Evolutionary conservation across 805 yeast species (phyloP).

Genomic region (Candida silvatica): DNA sequence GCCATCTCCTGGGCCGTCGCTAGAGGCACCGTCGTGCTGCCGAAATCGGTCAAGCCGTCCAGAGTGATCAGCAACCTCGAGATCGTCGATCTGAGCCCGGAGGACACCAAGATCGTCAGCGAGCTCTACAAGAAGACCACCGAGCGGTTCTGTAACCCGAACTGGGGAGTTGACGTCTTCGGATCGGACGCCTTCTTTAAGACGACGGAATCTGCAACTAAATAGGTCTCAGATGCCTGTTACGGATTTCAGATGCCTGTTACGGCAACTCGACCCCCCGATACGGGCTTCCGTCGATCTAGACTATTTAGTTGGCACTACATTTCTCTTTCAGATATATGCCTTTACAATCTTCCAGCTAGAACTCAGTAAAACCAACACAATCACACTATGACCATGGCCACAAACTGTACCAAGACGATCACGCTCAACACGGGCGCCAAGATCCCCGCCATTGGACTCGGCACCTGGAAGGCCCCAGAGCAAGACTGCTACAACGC

Average conservation of each 20-base stretch:
- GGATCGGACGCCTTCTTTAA: constrained; percentile 17
- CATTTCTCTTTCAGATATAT: no score
- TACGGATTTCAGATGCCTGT: no score
- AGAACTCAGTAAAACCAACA: no score
- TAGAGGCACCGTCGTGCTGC: constrained; percentile 37
- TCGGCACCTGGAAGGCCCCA: constrained; percentile 17
- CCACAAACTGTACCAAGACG: neutral
- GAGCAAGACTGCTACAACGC: constrained; percentile 10
- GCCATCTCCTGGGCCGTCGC: constrained; percentile 49
- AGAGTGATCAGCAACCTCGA: constrained; percentile 30
- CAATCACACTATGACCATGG: no score
- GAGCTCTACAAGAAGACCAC: constrained; percentile 20
- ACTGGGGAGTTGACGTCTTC: constrained; percentile 29
- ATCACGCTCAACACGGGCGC: constrained; percentile 17
- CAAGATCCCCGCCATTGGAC: constrained; percentile 13
- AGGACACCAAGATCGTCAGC: constrained; percentile 28
- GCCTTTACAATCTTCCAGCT: no score
- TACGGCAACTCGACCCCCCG: no score
- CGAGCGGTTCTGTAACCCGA: constrained; percentile 29
- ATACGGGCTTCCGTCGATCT: no score
- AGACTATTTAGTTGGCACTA: no score
- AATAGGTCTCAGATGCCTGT: no score
- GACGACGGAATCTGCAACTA: no score
- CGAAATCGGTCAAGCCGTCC: constrained; percentile 24
- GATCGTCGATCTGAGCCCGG: constrained; percentile 25